phyloP scores from a whole-genome alignment of 129 eudicot genomes.

The Kitagawia praeruptora region DNA sequence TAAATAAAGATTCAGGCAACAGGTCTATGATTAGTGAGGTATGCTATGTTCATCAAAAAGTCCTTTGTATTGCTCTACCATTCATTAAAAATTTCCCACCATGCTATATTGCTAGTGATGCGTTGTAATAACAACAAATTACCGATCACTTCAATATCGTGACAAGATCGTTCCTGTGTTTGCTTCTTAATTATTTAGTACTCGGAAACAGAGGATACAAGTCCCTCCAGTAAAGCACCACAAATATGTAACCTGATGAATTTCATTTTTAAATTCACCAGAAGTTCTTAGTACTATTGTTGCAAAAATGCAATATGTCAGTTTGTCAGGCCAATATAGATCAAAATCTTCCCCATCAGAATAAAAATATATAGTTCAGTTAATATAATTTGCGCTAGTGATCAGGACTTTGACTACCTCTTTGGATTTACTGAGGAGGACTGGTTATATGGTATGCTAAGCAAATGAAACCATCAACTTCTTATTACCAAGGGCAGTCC shows the following conservation, averaged over 20 bases:
- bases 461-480: background rate
- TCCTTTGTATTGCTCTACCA: background rate
- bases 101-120: background rate
- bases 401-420: background rate
- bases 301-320: background rate
- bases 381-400: background rate
- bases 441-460: too few relatives aligned
- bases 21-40: conserved; percentile 34
- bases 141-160: background rate
- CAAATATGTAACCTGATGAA: background rate
- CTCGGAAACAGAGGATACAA: background rate
- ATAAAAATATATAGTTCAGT: background rate
- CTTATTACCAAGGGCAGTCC: background rate
- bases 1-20: conserved; percentile 21
- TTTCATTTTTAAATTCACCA: background rate
- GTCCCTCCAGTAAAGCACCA: background rate
- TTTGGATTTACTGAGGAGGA: background rate
- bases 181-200: background rate
- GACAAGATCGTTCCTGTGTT: background rate
- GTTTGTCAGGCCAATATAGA: background rate
- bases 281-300: background rate
- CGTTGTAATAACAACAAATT: background rate
- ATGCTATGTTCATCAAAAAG: background rate
- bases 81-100: background rate
- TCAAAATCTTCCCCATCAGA: background rate